Conservation (phyloP, 495 filamentous ascomycete genomes). For the Penicillium samsonianum region DNA sequence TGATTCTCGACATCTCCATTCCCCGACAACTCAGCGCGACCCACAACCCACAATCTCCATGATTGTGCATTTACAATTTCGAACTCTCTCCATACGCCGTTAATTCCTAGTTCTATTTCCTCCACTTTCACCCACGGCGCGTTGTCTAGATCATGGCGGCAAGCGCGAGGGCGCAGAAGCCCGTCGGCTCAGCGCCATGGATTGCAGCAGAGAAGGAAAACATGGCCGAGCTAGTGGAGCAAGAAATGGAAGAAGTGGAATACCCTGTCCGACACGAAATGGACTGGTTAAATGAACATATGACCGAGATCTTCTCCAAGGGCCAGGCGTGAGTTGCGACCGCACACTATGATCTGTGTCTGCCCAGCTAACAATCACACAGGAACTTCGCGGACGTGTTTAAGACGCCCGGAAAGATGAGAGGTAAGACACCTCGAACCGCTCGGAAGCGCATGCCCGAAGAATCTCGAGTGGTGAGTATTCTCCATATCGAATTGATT, state of each 20-base stretch:
- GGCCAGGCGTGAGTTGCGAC: slow-evolving; percentile 70
- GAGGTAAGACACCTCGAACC: slow-evolving; percentile 90
- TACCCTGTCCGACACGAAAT: slow-evolving; percentile 88
- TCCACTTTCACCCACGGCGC: slow-evolving; percentile 17
- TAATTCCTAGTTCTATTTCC: neutral
- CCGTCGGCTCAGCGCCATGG: slow-evolving; percentile 69
- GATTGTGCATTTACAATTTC: slow-evolving; percentile 8
- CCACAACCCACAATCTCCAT: slow-evolving; percentile 16
- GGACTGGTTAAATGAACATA: slow-evolving; percentile 96
- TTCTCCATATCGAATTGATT: slow-evolving; percentile 25
- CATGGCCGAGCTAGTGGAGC: slow-evolving; percentile 58
- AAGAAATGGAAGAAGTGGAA: slow-evolving; percentile 86
- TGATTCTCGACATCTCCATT: slow-evolving; percentile 25
- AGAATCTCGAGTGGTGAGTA: slow-evolving; percentile 65
- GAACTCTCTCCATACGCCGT: neutral
- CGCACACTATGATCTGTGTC: slow-evolving; percentile 3
- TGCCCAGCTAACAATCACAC: slow-evolving; percentile 36
- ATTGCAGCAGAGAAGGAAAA: slow-evolving; percentile 66
- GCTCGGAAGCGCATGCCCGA: slow-evolving; percentile 65
- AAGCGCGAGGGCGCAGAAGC: slow-evolving; percentile 49
- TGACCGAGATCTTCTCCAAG: slow-evolving; percentile 87
- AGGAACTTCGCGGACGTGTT: slow-evolving; percentile 90
- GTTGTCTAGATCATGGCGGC: slow-evolving; percentile 54
- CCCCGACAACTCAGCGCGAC: slow-evolving; percentile 15
- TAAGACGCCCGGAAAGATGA: slow-evolving; percentile 92